A percentile compares a stretch with the other conserved stretches of the same genome.
These are phyloP conservation scores for Nepenthes mirabilis DNA, from an alignment of 148 eudicot species.

Conservation along the genomic window DNA sequence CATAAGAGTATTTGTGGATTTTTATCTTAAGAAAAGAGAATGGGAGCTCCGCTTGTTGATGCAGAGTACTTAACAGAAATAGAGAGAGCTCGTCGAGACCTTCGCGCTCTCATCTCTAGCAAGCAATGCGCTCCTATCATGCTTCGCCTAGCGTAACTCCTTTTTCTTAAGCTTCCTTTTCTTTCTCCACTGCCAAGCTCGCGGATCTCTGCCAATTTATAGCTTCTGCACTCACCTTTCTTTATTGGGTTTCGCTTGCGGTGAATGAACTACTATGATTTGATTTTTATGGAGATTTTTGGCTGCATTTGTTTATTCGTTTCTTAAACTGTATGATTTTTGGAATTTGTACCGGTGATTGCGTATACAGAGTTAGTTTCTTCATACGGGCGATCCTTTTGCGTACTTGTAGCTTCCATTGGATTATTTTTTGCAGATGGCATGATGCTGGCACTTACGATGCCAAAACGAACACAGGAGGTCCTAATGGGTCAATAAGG, in stretches of 20 bases:
- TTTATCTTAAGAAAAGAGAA: background rate
- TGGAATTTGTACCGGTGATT: too few species aligned
- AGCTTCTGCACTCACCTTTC: too few species aligned
- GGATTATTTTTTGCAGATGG: slow-evolving; percentile 39
- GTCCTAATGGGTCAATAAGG: slow-evolving; percentile 87
- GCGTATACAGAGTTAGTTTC: too few species aligned
- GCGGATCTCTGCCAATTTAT: too few species aligned
- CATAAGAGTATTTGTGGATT: background rate
- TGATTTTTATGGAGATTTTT: too few species aligned
- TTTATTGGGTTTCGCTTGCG: too few species aligned
- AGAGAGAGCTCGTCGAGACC: slow-evolving; percentile 57
- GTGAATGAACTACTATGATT: too few species aligned
- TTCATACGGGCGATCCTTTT: too few species aligned
- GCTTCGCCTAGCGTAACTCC: slow-evolving; percentile 82
- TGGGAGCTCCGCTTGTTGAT: slow-evolving; percentile 21
- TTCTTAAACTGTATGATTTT: too few species aligned
- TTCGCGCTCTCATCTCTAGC: slow-evolving; percentile 57
- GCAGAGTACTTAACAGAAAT: slow-evolving; percentile 57
- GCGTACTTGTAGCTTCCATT: background rate
- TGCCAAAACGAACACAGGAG: slow-evolving; percentile 75
- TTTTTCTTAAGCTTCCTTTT: background rate
- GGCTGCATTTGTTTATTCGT: too few species aligned
- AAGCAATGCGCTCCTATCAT: slow-evolving; percentile 83
- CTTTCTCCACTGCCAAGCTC: background rate
- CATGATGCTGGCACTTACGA: slow-evolving; percentile 90